Evolutionary conservation across 2,329 filamentous ascomycete species (phyloP).

Genomic region (Aspergillus niger): DNA sequence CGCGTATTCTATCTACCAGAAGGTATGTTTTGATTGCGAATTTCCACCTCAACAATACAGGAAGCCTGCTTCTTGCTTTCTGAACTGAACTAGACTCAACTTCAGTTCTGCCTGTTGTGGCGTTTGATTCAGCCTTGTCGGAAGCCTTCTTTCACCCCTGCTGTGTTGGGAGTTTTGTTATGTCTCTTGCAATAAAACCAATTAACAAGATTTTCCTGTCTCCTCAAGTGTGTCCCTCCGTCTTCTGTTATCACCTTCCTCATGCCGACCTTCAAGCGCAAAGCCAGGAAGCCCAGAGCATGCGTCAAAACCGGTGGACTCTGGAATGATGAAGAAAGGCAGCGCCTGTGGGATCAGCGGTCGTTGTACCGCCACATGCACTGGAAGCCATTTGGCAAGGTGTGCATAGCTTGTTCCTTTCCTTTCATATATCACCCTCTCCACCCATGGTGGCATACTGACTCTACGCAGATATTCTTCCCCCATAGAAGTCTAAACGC

Average conservation of each 20-base stretch:
- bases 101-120: too few species aligned
- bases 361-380: background rate
- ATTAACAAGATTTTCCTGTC: too few species aligned
- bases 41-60: too few species aligned
- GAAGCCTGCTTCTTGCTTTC: too few species aligned
- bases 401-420: background rate
- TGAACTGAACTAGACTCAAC: too few species aligned
- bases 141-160: too few species aligned
- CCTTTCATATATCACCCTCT: background rate
- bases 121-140: too few species aligned
- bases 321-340: background rate
- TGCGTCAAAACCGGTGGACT: background rate
- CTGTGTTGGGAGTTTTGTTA: too few species aligned
- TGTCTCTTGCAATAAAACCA: too few species aligned
- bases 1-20: too few species aligned
- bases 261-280: background rate
- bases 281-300: background rate
- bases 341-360: background rate
- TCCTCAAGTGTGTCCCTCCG: too few species aligned
- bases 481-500: background rate
- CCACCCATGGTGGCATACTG: background rate
- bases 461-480: background rate
- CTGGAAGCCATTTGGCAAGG: background rate
- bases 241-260: background rate
- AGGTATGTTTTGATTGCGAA: too few species aligned